Base-by-base conservation (phyloP, 2,329 filamentous ascomycete genomes). In the Claviceps paspali region DNA sequence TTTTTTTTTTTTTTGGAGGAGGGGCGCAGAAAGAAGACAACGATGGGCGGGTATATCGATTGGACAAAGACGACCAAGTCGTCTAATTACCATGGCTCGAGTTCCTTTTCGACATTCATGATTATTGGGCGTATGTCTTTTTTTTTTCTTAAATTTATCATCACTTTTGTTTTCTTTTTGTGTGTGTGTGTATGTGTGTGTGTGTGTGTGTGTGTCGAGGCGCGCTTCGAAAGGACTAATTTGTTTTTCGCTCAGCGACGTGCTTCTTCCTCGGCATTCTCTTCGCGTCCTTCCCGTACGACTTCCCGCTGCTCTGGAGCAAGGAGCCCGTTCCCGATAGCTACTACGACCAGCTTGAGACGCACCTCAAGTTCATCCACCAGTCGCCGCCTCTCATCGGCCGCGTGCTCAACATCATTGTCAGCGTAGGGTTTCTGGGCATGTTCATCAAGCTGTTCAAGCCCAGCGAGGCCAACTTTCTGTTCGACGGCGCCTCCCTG, bases 251-350 rank as follows among this genome's bases (percentile, higher is more conserved):
- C 36, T 27, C 50, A 87, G 82, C 82, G 45, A 86, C 82, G 47
- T 94, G 84, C 61, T 98, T 98, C 74, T 94, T 96, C 73, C 81
- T 98, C 46, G 91, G 91, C 50, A 86, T 96, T 59, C 79, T 98
- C 61, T 98, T 96, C 73, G 86, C 86, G 50, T 78, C 79, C 45
- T 92, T 96, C 62, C 87, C 91, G 43, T 98, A 96, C 68, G 91
- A 92, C 68, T 91, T 85, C 64, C 81, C 84, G 42, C 78, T 91
- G 44, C 79, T 92, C 38, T 92, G 84, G 72, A 80, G 79, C 36
- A 74, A 75, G 22, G 76, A 73, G 29, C 68, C 67, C 38, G 67
- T 82, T 37, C 68, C 72, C 42, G 65, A 69, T 28, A 55, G 69
- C 30, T 92, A 88, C 71, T 87, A 83, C 55, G 73, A 79, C 57